phyloP scores from a whole-genome alignment of 495 filamentous ascomycete species.

The Chaetomium cochliodes region DNA sequence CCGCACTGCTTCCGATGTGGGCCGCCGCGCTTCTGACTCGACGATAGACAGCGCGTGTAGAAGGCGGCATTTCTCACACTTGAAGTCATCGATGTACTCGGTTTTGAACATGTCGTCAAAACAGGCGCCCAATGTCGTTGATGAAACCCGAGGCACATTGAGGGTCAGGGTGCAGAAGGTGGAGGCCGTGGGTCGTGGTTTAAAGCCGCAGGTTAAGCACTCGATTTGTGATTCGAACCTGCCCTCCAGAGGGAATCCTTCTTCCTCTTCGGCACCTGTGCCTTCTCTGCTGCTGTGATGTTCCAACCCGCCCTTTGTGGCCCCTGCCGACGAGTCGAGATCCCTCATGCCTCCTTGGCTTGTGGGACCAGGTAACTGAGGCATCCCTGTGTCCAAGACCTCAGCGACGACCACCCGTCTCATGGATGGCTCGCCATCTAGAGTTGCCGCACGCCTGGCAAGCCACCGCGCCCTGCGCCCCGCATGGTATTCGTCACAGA shows the following conservation, averaged over 20 bases:
- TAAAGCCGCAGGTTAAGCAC: constrained; percentile 84
- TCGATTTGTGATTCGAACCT: constrained; percentile 88
- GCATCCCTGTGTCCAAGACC: background rate
- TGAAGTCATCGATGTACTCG: constrained; percentile 95
- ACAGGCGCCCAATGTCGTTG: constrained; percentile 58
- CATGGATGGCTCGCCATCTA: background rate
- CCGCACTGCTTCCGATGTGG: constrained; percentile 48
- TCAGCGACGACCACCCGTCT: background rate
- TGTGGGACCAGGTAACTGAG: background rate
- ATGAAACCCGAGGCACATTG: constrained; percentile 73
- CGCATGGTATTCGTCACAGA: constrained; percentile 91
- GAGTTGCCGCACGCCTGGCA: constrained; percentile 31
- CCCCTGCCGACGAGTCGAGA: background rate
- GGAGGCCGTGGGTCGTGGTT: constrained; percentile 75
- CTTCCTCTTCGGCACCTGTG: constrained; percentile 50
- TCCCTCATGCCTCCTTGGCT: background rate
- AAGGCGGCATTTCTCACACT: constrained; percentile 89
- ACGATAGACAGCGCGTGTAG: constrained; percentile 59
- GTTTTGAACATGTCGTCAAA: constrained; percentile 93
- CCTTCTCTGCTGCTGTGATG: constrained; percentile 38
- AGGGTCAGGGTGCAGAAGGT: constrained; percentile 90
- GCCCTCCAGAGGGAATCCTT: constrained; percentile 84
- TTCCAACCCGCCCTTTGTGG: background rate
- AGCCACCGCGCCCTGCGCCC: constrained; percentile 65
- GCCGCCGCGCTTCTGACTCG: constrained; percentile 41